Evolutionary conservation across 78 protist genomes (phyloP).

Genomic region (Tieghemostelium lacteum): DNA sequence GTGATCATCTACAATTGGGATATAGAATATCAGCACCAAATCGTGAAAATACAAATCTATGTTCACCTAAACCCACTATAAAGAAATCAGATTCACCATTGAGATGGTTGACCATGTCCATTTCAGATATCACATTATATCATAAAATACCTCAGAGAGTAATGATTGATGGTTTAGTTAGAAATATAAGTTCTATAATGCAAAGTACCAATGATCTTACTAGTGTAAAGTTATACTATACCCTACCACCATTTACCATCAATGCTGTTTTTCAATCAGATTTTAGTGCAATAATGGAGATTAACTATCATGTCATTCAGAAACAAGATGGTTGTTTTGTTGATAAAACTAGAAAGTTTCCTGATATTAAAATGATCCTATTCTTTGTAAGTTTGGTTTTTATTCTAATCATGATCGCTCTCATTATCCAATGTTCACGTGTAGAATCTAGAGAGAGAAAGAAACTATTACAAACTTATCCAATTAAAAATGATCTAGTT

Average conservation of each 20-base stretch:
- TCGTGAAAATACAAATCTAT: neutral
- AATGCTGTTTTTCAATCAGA: neutral
- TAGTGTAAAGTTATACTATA: neutral
- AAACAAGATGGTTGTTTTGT: slow-evolving; percentile 12
- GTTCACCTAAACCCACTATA: neutral
- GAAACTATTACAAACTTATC: slow-evolving; percentile 3
- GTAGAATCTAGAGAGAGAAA: slow-evolving; percentile 40
- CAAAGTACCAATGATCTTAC: neutral
- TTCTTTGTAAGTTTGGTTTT: neutral
- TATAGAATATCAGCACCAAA: neutral
- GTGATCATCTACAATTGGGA: neutral
- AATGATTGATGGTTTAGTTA: neutral
- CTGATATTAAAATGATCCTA: neutral
- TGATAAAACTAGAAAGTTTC: slow-evolving; percentile 6
- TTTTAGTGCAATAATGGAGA: neutral
- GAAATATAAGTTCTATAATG: neutral
- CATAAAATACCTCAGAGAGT: neutral
- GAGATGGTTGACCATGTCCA: slow-evolving; percentile 15
- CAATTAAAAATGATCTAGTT: neutral
- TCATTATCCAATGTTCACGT: slow-evolving; percentile 11
- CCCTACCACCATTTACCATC: neutral
- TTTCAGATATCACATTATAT: neutral
- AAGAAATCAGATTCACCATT: neutral
- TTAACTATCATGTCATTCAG: neutral
- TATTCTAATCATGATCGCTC: neutral